Conservation (phyloP, 2,329 filamentous ascomycete genomes). For the Lachnellula occidentalis region DNA sequence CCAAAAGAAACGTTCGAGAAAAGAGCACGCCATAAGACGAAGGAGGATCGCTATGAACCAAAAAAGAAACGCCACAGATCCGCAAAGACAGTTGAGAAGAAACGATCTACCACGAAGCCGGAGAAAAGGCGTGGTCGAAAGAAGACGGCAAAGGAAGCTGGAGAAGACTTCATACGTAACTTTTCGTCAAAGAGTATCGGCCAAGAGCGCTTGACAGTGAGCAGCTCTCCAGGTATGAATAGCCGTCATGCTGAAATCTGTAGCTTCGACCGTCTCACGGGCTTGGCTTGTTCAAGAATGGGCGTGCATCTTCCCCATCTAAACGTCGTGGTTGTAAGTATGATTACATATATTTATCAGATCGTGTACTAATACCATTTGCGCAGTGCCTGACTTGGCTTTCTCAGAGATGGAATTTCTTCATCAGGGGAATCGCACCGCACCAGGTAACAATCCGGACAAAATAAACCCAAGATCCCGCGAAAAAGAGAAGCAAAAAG, state of each 20-base stretch:
- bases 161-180: constrained; percentile 46
- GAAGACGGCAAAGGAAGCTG: constrained; percentile 21
- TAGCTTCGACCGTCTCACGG: constrained; percentile 36
- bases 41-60: constrained; percentile 49
- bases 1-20: constrained; percentile 36
- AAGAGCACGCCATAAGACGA: constrained; percentile 50
- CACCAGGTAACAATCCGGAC: constrained; percentile 21
- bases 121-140: constrained; percentile 26
- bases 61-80: constrained; percentile 29
- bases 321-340: constrained; percentile 35
- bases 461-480: constrained; percentile 25
- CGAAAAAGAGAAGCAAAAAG: constrained; percentile 22
- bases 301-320: constrained; percentile 33
- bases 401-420: constrained; percentile 49
- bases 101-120: constrained; percentile 8
- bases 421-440: constrained; percentile 22
- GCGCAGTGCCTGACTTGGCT: constrained; percentile 45
- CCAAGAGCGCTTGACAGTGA: constrained; percentile 48
- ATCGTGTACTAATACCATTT: neutral
- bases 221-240: constrained; percentile 11
- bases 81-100: constrained; percentile 14
- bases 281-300: constrained; percentile 42
- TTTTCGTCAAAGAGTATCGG: constrained; percentile 52
- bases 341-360: neutral
- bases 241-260: constrained; percentile 3